Conservation (phyloP, 2,329 filamentous ascomycete species). For the Fusarium ramigenum region DNA sequence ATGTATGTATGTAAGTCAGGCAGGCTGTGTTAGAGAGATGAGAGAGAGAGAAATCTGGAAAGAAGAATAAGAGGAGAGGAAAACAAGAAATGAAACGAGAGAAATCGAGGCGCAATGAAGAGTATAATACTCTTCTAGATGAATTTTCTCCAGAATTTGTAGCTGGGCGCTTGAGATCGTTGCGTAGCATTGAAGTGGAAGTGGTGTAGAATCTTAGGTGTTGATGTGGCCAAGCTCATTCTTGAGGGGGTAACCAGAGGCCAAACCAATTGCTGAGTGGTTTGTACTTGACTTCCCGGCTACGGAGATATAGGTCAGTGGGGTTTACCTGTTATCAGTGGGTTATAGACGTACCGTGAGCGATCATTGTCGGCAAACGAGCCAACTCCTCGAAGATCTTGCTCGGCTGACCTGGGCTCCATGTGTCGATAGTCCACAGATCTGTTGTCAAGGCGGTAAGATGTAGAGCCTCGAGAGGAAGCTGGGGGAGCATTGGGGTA, state of each 20-base stretch:
- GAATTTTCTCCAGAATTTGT: neutral
- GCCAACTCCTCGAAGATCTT: conserved; percentile 39
- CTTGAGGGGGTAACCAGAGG: conserved; percentile 40
- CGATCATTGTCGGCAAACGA: conserved; percentile 36
- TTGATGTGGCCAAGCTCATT: neutral
- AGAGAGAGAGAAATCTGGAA: neutral
- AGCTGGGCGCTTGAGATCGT: neutral
- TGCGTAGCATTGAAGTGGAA: neutral
- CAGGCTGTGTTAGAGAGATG: neutral
- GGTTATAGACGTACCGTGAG: conserved; percentile 16
- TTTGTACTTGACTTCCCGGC: conserved; percentile 41
- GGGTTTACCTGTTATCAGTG: no score
- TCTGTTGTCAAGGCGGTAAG: conserved; percentile 17
- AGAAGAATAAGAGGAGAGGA: neutral
- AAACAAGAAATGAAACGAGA: neutral
- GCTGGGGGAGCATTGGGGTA: neutral
- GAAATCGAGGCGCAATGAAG: neutral
- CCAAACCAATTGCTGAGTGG: conserved; percentile 43
- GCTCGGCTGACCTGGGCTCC: conserved; percentile 21
- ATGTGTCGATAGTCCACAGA: conserved; percentile 23
- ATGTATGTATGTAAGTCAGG: neutral
- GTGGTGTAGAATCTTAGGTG: neutral
- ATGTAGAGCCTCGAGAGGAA: conserved; percentile 25
- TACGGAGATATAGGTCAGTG: conserved; percentile 9
- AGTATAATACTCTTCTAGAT: neutral